Percentiles rank a stretch among this genome's conserved stretches.
Conservation (phyloP, 2,329 filamentous ascomycete species). For the Paraconiothyrium brasiliense region DNA sequence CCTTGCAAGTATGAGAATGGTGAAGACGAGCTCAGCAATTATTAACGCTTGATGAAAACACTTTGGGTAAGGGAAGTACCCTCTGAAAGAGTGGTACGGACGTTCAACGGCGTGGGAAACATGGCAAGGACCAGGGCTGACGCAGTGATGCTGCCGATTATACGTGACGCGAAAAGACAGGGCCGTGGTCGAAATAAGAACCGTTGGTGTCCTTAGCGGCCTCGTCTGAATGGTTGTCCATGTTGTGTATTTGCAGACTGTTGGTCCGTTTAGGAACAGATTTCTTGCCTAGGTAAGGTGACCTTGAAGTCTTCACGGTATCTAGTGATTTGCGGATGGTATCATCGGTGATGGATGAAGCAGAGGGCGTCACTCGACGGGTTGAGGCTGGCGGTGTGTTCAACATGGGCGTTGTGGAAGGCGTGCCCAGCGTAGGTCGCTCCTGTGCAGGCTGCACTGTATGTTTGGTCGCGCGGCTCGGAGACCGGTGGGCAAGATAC, state of each 20-base stretch:
- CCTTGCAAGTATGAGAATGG: conserved; percentile 70
- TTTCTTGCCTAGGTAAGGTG: not conserved
- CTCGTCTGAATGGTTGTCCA: not conserved
- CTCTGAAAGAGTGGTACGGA: conserved; percentile 51
- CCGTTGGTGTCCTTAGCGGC: not conserved
- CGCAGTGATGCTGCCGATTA: conserved; percentile 18
- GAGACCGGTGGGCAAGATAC: too few species aligned
- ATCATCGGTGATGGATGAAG: not conserved
- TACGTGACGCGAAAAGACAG: conserved; percentile 4
- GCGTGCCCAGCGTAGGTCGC: not conserved
- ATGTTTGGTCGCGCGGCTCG: not conserved
- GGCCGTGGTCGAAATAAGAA: conserved; percentile 4
- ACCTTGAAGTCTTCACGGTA: conserved; percentile 1
- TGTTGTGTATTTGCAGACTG: not conserved
- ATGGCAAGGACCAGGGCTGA: conserved; percentile 28
- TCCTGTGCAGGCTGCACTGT: conserved; percentile 2
- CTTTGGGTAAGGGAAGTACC: conserved; percentile 51
- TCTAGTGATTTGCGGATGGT: conserved; percentile 3
- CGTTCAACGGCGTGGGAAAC: conserved; percentile 53
- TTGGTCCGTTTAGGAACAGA: conserved; percentile 1
- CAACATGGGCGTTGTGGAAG: not conserved
- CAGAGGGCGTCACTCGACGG: conserved; percentile 2
- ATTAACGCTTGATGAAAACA: conserved; percentile 46
- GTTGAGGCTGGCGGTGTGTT: conserved; percentile 4
- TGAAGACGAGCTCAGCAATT: conserved; percentile 50